Evolutionary conservation across 805 yeast species (phyloP).

Genomic region (Cyberlindnera misumaiensis): DNA sequence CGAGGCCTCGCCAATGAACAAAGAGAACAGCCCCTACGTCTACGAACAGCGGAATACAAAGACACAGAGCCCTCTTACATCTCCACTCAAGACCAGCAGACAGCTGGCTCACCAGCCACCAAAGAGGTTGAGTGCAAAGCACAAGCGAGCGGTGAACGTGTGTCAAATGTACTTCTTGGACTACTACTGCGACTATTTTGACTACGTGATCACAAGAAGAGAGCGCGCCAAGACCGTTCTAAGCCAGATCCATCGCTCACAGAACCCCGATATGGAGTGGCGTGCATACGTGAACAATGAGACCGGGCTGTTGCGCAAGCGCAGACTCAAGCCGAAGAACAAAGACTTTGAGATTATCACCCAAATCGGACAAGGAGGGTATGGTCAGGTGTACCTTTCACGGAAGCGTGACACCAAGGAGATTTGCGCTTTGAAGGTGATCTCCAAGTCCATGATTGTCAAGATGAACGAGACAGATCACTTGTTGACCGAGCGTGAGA

Average conservation of each 20-base stretch:
- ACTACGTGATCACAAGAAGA: slow-evolving; percentile 81
- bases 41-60: slow-evolving; percentile 12
- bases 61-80: slow-evolving; percentile 4
- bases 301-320: slow-evolving; percentile 73
- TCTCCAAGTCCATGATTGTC: slow-evolving; percentile 78
- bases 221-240: slow-evolving; percentile 73
- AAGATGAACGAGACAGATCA: slow-evolving; percentile 94
- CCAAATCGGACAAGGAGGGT: slow-evolving; percentile 99
- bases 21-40: slow-evolving; percentile 32
- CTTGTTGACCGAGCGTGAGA: slow-evolving; percentile 93
- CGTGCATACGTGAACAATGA: slow-evolving; percentile 77
- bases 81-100: slow-evolving; percentile 4
- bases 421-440: slow-evolving; percentile 88
- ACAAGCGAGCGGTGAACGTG: slow-evolving; percentile 81
- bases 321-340: slow-evolving; percentile 87
- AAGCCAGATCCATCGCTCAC: slow-evolving; percentile 37
- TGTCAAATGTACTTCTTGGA: slow-evolving; percentile 92
- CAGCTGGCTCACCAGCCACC: slow-evolving; percentile 1
- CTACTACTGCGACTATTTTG: slow-evolving; percentile 93
- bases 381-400: slow-evolving; percentile 97
- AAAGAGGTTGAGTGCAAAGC: slow-evolving; percentile 35
- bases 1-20: slow-evolving; percentile 28
- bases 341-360: slow-evolving; percentile 95
- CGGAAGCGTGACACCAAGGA: slow-evolving; percentile 91
- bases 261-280: slow-evolving; percentile 48